phyloP scores from a whole-genome alignment of 176 grass and related monocot genomes.

The Hordeum marinum region DNA sequence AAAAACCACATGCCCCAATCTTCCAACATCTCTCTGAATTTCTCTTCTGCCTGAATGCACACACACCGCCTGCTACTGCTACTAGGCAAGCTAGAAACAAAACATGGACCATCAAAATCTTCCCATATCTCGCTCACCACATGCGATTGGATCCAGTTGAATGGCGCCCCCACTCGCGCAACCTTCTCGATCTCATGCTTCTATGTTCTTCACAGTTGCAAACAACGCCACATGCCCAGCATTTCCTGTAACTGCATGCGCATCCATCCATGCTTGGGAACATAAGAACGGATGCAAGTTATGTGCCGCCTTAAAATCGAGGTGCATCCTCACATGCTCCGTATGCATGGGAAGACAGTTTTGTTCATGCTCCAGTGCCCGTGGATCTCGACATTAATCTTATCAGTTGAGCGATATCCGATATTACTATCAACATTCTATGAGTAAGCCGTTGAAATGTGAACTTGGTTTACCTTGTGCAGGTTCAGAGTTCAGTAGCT shows the following conservation, averaged over 20 bases:
- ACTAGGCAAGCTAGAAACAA: neutral
- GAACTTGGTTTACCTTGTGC: neutral
- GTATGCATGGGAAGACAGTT: neutral
- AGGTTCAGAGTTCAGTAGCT: neutral
- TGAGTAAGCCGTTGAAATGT: neutral
- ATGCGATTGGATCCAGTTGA: neutral
- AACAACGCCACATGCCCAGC: slow-evolving; percentile 25
- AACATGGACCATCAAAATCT: neutral
- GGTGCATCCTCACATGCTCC: slow-evolving; percentile 28
- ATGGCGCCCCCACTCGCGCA: neutral
- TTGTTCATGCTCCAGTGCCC: slow-evolving; percentile 19
- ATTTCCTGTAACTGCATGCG: neutral
- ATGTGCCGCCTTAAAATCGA: slow-evolving; percentile 3
- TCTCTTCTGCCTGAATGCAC: neutral
- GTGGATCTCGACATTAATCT: neutral
- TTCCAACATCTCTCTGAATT: neutral
- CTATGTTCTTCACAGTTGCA: neutral
- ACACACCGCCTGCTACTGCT: too few species aligned
- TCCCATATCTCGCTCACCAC: slow-evolving; percentile 28
- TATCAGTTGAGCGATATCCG: neutral
- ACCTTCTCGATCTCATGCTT: neutral
- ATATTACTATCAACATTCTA: neutral
- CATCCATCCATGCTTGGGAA: neutral
- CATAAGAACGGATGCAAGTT: slow-evolving; percentile 7
- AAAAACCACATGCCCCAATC: neutral